phyloP scores from a whole-genome alignment of 148 eudicot genomes.

The Hydrangea macrophylla region DNA sequence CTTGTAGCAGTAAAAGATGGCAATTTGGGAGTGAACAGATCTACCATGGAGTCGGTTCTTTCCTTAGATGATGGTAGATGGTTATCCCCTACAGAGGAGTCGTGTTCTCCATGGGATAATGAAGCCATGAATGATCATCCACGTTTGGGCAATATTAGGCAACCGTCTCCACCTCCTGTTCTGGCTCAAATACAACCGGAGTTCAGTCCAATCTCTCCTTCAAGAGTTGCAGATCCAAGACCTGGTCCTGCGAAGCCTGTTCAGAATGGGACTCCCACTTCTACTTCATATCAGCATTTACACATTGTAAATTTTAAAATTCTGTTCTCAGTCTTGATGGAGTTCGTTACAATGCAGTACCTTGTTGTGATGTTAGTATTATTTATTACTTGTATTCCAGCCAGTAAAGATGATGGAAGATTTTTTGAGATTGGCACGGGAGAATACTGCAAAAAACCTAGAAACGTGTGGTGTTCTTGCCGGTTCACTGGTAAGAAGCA shows the following conservation, averaged over 20 bases:
- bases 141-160: constrained; percentile 58
- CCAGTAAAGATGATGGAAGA: constrained; percentile 91
- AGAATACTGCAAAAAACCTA: constrained; percentile 75
- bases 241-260: constrained; percentile 75
- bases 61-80: constrained; percentile 95
- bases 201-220: constrained; percentile 63
- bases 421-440: constrained; percentile 81
- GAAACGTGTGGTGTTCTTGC: constrained; percentile 98
- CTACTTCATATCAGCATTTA: constrained; percentile 75
- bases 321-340: neutral
- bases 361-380: constrained; percentile 17
- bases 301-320: constrained; percentile 66
- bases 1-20: constrained; percentile 38
- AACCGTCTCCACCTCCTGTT: constrained; percentile 96
- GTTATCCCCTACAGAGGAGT: constrained; percentile 48
- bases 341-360: no score
- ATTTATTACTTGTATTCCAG: constrained; percentile 43
- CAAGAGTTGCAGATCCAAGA: constrained; percentile 96
- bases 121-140: constrained; percentile 20
- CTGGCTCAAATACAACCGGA: constrained; percentile 82
- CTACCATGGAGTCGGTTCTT: constrained; percentile 74
- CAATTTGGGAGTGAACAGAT: constrained; percentile 35
- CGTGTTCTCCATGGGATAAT: constrained; percentile 23
- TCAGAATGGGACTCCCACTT: constrained; percentile 46
- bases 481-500: constrained; percentile 70